A percentile compares a stretch with the other conserved stretches of the same genome.
Evolutionary conservation across 2,329 filamentous ascomycete genomes (phyloP).

Genomic region (Westerdykella ornata): DNA sequence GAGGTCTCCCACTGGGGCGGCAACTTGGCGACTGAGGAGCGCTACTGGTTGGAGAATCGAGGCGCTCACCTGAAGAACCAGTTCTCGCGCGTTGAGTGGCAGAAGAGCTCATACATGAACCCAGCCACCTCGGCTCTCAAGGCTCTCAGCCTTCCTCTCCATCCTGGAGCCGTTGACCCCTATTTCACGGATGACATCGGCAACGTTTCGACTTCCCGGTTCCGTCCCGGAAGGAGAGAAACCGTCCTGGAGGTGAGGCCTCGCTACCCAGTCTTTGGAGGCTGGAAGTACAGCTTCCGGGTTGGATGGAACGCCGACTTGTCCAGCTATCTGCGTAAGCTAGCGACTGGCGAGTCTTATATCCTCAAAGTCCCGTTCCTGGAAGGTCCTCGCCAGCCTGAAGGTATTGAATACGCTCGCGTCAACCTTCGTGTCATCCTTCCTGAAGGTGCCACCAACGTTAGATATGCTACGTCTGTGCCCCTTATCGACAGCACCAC

Average conservation of each 20-base stretch:
- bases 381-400: slow-evolving; percentile 78
- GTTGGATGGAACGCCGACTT: slow-evolving; percentile 92
- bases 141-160: slow-evolving; percentile 73
- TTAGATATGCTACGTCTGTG: slow-evolving; percentile 68
- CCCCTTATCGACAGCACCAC: slow-evolving; percentile 59
- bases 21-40: slow-evolving; percentile 90
- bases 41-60: slow-evolving; percentile 80
- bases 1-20: slow-evolving; percentile 98
- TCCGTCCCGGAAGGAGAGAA: slow-evolving; percentile 69
- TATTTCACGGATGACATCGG: slow-evolving; percentile 97
- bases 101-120: slow-evolving; percentile 59
- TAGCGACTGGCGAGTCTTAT: slow-evolving; percentile 61
- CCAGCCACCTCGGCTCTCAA: slow-evolving; percentile 71
- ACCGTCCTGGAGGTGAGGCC: slow-evolving; percentile 86
- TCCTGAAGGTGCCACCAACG: slow-evolving; percentile 83
- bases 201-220: slow-evolving; percentile 90
- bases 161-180: slow-evolving; percentile 70
- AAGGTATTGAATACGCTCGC: slow-evolving; percentile 80
- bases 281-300: slow-evolving; percentile 97
- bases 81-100: slow-evolving; percentile 46
- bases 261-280: slow-evolving; percentile 91
- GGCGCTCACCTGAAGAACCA: slow-evolving; percentile 62
- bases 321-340: slow-evolving; percentile 63
- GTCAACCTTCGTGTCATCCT: slow-evolving; percentile 76
- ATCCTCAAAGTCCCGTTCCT: slow-evolving; percentile 87